phyloP scores from a whole-genome alignment of 768 basidiomycete genomes.

The Serendipita indica region DNA sequence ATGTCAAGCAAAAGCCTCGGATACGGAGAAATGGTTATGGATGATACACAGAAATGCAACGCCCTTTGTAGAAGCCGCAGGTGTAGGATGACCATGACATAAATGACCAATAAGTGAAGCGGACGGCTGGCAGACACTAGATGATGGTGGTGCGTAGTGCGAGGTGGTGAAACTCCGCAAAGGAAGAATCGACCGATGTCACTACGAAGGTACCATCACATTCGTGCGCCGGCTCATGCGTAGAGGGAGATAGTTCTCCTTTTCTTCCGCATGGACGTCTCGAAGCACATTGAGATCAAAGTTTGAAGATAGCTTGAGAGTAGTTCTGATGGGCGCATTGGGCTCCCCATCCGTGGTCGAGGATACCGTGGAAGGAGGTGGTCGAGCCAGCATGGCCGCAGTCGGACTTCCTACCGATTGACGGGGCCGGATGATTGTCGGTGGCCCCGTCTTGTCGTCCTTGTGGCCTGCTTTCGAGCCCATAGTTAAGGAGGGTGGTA shows the following conservation, averaged over 20 bases:
- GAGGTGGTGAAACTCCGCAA: not conserved
- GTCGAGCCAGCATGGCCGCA: not conserved
- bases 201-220: slow-evolving; percentile 10
- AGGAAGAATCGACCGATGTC: not conserved
- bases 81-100: too few relatives aligned
- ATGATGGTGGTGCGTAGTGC: not conserved
- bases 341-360: not conserved
- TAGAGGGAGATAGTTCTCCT: not conserved
- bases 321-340: not conserved
- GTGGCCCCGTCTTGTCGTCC: not conserved
- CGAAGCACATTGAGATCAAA: not conserved
- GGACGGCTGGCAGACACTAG: not conserved
- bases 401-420: slow-evolving; percentile 5
- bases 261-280: not conserved
- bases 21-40: not conserved
- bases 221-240: not conserved
- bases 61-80: too few relatives aligned
- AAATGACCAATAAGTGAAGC: not conserved
- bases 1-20: not conserved
- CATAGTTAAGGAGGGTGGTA: not conserved
- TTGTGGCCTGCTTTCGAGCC: not conserved
- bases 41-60: not conserved
- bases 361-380: not conserved
- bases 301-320: not conserved
- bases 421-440: not conserved